Base-by-base conservation (phyloP, 2,329 filamentous ascomycete species). In the Botryosphaeria dothidea region DNA sequence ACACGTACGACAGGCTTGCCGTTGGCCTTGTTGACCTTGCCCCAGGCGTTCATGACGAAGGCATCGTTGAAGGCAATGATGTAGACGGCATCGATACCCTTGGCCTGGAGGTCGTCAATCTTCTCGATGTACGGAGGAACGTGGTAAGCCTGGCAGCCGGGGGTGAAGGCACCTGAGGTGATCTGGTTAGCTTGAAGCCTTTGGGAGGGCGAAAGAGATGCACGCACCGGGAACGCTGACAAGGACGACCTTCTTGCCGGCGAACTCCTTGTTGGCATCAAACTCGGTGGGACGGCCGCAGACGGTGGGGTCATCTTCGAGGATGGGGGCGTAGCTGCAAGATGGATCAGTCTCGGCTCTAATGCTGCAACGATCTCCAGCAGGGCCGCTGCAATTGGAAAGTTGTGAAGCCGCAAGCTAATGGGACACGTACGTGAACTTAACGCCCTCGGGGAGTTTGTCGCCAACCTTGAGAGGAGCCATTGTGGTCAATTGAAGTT, bases 41-140 rank as follows among this genome's bases (percentile, higher is more conserved):
- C 90, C 92, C 92, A 95, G 63, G 91, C 92, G 72, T 88, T 89
- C 91, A 94, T 94, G 78, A 96, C 92, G 76, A 85, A 96, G 69
- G 89, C 83, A 80, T 96, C 93, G 80, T 96, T 96, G 83, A 83
- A 90, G 66, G 92, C 91, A 74, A 96, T 89, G 74, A 95, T 87
- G 70, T 92, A 86, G 73, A 96, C 87, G 68, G 90, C 79, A 79
- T 96, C 92, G 70, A 96, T 90, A 72, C 91, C 92, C 85, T 94
- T 94, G 75, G 82, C 82, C 82, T 88, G 89, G 79, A 96, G 84
- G 74, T 89, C 83, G 62, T 86, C 82, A 70, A 89, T 81, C 77
- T 92, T 89, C 78, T 86, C 80, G 72, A 94, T 86, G 85, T 92
- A 96, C 67, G 90, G 90, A 67, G 92, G 90, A 67, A 96, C 83